Evolutionary conservation across 148 eudicot genomes (phyloP), one percentile per base, ranked within the genome.

Genomic region (Camellia sinensis): DNA sequence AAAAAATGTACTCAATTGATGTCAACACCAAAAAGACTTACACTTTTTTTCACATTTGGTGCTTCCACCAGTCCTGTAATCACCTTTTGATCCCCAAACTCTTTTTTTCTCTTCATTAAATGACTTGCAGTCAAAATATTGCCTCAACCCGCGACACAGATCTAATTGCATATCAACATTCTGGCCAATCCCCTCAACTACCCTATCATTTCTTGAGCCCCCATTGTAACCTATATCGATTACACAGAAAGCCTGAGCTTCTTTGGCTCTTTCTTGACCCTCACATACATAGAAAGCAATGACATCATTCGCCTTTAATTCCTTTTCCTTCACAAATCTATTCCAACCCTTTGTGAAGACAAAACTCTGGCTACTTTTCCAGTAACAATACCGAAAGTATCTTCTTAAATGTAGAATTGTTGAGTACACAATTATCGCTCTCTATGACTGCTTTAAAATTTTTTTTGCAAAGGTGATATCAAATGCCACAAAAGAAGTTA

Each of bases 1-100:
- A 14, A n/a, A 62, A 1, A 62, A 15, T 4, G 4, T 17, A 1
- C 15, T 63, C 10, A 64, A n/a, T 21, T 11, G n/a, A 80, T 63
- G 4, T 74, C 18, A 21, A 82, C 85, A 60, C 88, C 88, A 77
- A 85, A 85, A 6, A 85, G 67, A 66, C 68, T 76, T 0, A 69
- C 74, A 44, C 45, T 78, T 69, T 37, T 62, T 59, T 66, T 50
- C 65, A 21, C 72, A 2, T 44, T 6, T 0, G 5, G 7, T 12
- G 63, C 4, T 17, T 2, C 45, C 7, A 13, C 37, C 67, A 13
- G 3, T 7, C 7, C 61, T n/a, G 4, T 62, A 3, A n/a, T n/a
- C n/a, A 4, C 4, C n/a, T n/a, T 17, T 4, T 18, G 54, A 11
- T 69, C 60, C 37, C 59, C 76, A 21, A 52, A 40, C 3, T 65